Evolutionary conservation across 164 flowering plant species (phyloP).

Genomic region (Vitis amurensis): DNA sequence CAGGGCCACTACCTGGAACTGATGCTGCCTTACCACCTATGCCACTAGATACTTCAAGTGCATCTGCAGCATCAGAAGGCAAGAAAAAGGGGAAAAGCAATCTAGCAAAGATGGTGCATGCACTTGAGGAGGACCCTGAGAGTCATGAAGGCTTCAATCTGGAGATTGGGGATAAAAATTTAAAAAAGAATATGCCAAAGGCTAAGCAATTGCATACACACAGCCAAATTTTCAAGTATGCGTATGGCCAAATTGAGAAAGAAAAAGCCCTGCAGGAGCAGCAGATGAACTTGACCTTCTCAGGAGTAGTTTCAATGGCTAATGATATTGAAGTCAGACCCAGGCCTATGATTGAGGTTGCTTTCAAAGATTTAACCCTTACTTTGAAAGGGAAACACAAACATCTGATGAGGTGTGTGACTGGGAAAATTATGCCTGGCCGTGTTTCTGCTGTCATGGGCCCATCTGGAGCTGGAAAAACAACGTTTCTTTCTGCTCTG

Average conservation of each 20-base stretch:
- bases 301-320: slow-evolving; percentile 90
- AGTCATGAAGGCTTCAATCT: slow-evolving; percentile 68
- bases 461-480: slow-evolving; percentile 99
- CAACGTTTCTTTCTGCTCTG: slow-evolving; percentile 96
- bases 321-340: slow-evolving; percentile 61
- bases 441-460: slow-evolving; percentile 99
- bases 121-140: slow-evolving; percentile 67
- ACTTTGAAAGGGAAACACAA: slow-evolving; percentile 80
- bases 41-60: slow-evolving; percentile 23
- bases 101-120: slow-evolving; percentile 66
- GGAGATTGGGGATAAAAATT: slow-evolving; percentile 70
- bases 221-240: slow-evolving; percentile 95
- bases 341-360: slow-evolving; percentile 84
- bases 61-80: slow-evolving; percentile 28
- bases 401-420: slow-evolving; percentile 80
- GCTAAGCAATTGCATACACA: slow-evolving; percentile 74
- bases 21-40: slow-evolving; percentile 54
- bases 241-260: slow-evolving; percentile 95
- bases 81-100: slow-evolving; percentile 67
- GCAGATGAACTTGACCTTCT: slow-evolving; percentile 75
- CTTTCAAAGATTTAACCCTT: slow-evolving; percentile 90
- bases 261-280: slow-evolving; percentile 88
- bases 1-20: slow-evolving; percentile 42
- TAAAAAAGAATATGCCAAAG: slow-evolving; percentile 62
- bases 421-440: slow-evolving; percentile 89